These are phyloP conservation scores for Talaromyces ruber DNA, from an alignment of 495 filamentous ascomycete species.

Conservation along the genomic window DNA sequence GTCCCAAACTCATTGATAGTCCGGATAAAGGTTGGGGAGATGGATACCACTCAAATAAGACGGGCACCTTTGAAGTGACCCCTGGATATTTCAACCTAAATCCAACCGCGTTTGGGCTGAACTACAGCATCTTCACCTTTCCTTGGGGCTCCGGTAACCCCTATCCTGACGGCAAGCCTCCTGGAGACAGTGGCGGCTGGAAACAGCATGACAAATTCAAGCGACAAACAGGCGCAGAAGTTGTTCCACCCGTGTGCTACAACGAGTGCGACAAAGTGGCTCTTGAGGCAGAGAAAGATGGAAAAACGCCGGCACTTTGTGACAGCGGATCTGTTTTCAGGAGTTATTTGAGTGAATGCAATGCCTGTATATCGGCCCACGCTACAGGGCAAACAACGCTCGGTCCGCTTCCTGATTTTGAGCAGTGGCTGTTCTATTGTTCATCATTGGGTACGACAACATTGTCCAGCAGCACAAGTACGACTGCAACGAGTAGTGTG, in stretches of 20 bases:
- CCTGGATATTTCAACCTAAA: conserved; percentile 9
- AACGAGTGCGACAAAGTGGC: conserved; percentile 7
- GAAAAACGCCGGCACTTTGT: conserved; percentile 7
- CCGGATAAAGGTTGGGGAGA: conserved; percentile 1
- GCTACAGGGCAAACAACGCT: not conserved
- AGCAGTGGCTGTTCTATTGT: conserved; percentile 10
- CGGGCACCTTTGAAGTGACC: not conserved
- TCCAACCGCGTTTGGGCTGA: conserved; percentile 7
- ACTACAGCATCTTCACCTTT: conserved; percentile 8
- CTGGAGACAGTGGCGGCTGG: no score
- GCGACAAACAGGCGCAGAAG: not conserved
- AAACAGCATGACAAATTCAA: not conserved
- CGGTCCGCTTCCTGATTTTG: conserved; percentile 7
- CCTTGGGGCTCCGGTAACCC: not conserved
- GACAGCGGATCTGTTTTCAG: conserved; percentile 1
- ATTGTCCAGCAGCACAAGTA: not conserved
- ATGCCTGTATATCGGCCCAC: not conserved
- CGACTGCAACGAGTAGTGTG: not conserved
- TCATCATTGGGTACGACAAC: not conserved
- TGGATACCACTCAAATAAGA: not conserved
- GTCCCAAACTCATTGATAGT: not conserved
- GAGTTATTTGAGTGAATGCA: not conserved
- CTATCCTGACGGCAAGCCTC: not conserved
- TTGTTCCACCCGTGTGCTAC: conserved; percentile 8
- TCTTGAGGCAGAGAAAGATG: conserved; percentile 7